Conservation (phyloP, 2,329 filamentous ascomycete species). For the Ceratocystis ficicola region DNA sequence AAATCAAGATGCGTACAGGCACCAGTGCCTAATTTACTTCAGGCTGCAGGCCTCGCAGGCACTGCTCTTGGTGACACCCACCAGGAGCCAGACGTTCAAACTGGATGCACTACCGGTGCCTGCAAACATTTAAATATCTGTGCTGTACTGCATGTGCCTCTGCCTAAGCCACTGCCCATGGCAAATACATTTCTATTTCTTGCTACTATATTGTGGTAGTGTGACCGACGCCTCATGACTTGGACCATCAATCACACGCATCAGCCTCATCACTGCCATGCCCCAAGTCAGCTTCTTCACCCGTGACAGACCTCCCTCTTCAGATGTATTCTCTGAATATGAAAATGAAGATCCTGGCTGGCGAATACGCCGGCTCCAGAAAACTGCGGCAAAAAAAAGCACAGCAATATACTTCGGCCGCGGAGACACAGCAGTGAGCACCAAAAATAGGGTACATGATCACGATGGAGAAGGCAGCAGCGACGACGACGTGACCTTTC, state of each 20-base stretch:
- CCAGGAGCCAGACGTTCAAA: background rate
- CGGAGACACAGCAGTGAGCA: background rate
- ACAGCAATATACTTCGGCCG: background rate
- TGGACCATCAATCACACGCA: background rate
- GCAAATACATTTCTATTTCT: too few species aligned
- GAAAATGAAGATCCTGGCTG: background rate
- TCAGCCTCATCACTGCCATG: conserved; percentile 8
- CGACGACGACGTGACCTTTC: conserved; percentile 15
- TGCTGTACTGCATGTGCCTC: too few species aligned
- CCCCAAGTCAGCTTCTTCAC: conserved; percentile 18
- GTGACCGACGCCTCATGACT: background rate
- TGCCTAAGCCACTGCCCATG: too few species aligned
- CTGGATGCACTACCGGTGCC: too few species aligned
- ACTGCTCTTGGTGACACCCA: background rate
- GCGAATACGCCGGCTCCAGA: background rate
- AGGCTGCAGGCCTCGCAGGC: background rate
- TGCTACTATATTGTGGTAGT: too few species aligned
- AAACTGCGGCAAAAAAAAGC: background rate
- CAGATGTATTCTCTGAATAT: conserved; percentile 7
- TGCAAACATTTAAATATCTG: too few species aligned
- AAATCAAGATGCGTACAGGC: background rate
- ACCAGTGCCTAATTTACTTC: background rate
- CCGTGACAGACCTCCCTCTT: background rate
- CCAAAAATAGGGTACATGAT: background rate
- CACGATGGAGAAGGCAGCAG: too few species aligned